Base-by-base conservation (phyloP, 2,329 filamentous ascomycete species). In the Annulohypoxylon truncatum region DNA sequence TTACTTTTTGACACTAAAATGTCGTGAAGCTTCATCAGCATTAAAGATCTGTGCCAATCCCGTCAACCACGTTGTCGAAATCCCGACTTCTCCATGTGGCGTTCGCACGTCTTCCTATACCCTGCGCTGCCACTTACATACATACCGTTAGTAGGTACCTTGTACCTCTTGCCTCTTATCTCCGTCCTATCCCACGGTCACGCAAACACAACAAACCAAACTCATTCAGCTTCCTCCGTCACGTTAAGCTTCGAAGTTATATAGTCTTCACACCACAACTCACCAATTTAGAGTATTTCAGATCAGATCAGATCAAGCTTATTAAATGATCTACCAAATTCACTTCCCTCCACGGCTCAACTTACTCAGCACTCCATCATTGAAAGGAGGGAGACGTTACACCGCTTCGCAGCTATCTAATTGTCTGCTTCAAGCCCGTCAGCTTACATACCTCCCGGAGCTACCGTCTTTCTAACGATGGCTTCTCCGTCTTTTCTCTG, bases 21-120 rank as follows among this genome's bases (percentile, higher is more conserved):
- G 18, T 40, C 31, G 18, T n/a, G 22, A 50, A 38, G 54, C 8
- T 48, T 56, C 24, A 26, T 29, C 20, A 29, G 15, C 47, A 26
- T 5, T n/a, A 18, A 40, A 40, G 35, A 40, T 60, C 47, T 33
- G 26, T 52, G 56, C 56, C 35, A 52, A 52, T 26, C 20, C 35
- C 12, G 44, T 52, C 35, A 42, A 52, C 56, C 56, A 52, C 47
- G 33, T 52, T 60, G 56, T 38, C 31, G 29, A 31, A 38, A 28
- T 18, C 18, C 52, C 52, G 38, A 24, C 15, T 22, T 29, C 51
- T 22, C 31, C 29, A 40, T 51, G 46, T 51, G 46, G 55, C 44
- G 47, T 58, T 58, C 29, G n/a, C 31, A 57, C 13, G 18, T 20
- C 8, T 12, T 12, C 29, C 18, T 33, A 52, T 52, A 35, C 12